Base-by-base conservation (phyloP, 768 basidiomycete species). In the Mycena maculata region DNA sequence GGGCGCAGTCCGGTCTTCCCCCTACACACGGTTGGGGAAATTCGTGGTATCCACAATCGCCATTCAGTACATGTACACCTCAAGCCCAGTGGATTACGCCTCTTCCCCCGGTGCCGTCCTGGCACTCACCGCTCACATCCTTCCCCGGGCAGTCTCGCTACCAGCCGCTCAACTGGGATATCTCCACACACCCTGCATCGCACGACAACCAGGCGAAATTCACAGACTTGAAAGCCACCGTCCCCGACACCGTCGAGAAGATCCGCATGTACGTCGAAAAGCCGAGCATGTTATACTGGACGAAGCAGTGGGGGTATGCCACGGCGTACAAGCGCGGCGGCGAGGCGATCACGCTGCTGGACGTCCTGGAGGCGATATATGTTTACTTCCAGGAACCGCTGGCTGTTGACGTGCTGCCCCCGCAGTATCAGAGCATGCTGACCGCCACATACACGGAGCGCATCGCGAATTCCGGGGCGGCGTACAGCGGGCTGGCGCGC, bases 321-420 rank as follows among this genome's bases (percentile, higher is more conserved):
- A 63, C 61, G 31, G 61, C 44, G 33, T 39, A 63, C 44, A 54
- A 47, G 33, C 52, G 61, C 9, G n/a, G 36, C 61, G 61, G 53
- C 22, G 33, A n/a, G 18, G 44, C 42, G 20, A 54, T 63, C 61
- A 54, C 61, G 23, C 61, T 63, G 52, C 44, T 45, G n/a, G 61
- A 63, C 33, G 53, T 63, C 4, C 53, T 63, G 28, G 61, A 63
- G 53, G 61, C 61, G 53, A 38, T 63, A 18, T 63, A 63, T 31
- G 45, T 54, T 30, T 55, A 63, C 42, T 63, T 63, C 31, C 61
- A 63, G 53, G 61, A 63, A 52, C 61, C 61, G 44, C 42, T 63
- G 39, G 11, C 53, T 4, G 27, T 36, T 18, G 61, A 63, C 31
- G 52, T 28, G 52, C 31, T 63, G 31, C 61, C 53, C 31, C 61